Evolutionary conservation across 345 rosid genomes (phyloP), one percentile per base, ranked within the genome.

Genomic region (Turnera subulata): DNA sequence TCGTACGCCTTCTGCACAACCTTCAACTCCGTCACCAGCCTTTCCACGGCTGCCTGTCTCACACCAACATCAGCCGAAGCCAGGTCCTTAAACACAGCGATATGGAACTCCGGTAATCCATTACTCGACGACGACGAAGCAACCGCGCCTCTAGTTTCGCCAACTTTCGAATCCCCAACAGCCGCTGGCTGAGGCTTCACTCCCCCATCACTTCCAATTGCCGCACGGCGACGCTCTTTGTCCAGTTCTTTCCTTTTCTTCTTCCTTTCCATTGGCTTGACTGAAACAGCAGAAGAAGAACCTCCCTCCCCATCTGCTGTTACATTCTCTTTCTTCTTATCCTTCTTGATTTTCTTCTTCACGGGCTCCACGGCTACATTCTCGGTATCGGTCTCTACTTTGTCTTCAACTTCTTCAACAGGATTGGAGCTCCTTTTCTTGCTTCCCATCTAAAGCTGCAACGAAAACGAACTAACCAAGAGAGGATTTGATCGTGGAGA

Each of bases 181-280:
- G 13, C 18, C 32, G 18, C 33, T 16, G 72, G 5, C 4, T 78
- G 8, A 70, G 66, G 40, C 52, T 72, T 16, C 68, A 9, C 45
- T 42, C 12, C 23, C 26, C 48, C 79, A 15, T 72, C 47, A 2
- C 47, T 59, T 32, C 68, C 78, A 20, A 51, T 62, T 1, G 76
- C 58, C 26, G 70, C 50, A 15, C 58, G 78, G 66, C 57, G 86
- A 46, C 84, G 72, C 79, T 80, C 81, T 61, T 90, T 90, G 60
- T 88, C 99, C 39, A 85, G 56, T 46, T 80, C 76, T 78, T 82
- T 90, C 50, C 96, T 74, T 56, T 77, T 83, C 82, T 94, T 94
- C 67, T 58, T 75, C 56, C 82, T 82, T 82, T 93, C 92, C 99
- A 93, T 93, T 5, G 83, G 82, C n/a, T 72, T 76, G 45, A 72